Evolutionary conservation across 208 protist species (phyloP).

Genomic region (Acanthamoeba triangularis): DNA sequence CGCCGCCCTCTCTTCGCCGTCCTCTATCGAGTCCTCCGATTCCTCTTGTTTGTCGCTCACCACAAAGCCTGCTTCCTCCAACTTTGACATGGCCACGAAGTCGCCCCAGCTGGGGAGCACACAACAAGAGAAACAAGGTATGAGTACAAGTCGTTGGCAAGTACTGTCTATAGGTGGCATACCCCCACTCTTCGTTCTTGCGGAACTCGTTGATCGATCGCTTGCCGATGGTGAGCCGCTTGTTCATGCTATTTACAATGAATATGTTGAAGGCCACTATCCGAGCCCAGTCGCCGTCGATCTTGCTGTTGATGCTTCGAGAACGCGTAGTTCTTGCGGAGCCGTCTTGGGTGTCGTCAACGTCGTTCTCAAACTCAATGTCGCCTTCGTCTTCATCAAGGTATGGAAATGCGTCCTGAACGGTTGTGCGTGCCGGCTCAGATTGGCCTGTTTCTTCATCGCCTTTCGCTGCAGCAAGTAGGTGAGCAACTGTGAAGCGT

Average conservation of each 20-base stretch:
- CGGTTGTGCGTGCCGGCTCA: not conserved
- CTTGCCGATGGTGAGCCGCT: conserved; percentile 54
- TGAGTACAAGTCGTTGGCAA: not conserved
- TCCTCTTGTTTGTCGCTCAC: not conserved
- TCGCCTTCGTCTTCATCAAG: not conserved
- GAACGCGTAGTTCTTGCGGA: not conserved
- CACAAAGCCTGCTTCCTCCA: conserved; percentile 42
- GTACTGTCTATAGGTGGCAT: not conserved
- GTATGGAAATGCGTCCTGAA: not conserved
- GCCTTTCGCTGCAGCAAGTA: not conserved
- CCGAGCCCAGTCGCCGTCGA: not conserved
- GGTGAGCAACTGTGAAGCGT: too few relatives aligned
- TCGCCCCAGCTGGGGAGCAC: conserved; percentile 22
- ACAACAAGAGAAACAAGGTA: too few relatives aligned
- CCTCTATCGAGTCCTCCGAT: not conserved
- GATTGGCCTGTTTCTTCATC: not conserved
- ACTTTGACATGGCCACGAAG: conserved; percentile 34
- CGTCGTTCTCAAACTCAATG: not conserved
- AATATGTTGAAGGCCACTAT: conserved; percentile 45
- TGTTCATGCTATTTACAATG: conserved; percentile 60
- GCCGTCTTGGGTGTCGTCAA: not conserved
- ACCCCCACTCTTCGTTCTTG: conserved; percentile 56
- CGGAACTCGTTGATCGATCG: conserved; percentile 64
- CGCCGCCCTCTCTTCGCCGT: not conserved
- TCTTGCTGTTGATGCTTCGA: not conserved